A percentile compares a stretch with the other conserved stretches of the same genome.
Evolutionary conservation across 108 stramenopile genomes (phyloP).

Genomic region (Mayamaea pseudoterrestris): DNA sequence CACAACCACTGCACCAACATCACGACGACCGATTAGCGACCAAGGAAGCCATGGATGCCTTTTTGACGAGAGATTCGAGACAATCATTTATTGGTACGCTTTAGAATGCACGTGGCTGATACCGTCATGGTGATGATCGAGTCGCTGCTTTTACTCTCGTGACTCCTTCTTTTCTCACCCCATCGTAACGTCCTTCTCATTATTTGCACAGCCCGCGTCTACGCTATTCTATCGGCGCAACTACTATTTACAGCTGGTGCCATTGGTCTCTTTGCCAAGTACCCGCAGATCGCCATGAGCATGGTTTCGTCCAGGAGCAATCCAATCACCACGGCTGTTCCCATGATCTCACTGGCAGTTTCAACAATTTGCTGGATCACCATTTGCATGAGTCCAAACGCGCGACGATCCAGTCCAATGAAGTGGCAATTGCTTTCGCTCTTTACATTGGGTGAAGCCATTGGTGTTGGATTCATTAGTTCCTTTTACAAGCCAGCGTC

Average conservation of each 20-base stretch:
- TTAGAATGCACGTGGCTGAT: neutral
- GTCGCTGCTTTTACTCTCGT: neutral
- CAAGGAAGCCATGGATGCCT: conserved; percentile 44
- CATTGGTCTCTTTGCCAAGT: conserved; percentile 42
- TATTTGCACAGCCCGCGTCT: conserved; percentile 40
- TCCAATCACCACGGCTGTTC: conserved; percentile 5
- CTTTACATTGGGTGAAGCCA: conserved; percentile 73
- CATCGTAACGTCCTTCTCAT: conserved; percentile 2
- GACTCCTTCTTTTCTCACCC: neutral
- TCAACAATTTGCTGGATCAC: conserved; percentile 41
- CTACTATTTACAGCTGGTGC: conserved; percentile 51
- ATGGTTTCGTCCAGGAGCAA: conserved; percentile 26
- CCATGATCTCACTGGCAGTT: conserved; percentile 17
- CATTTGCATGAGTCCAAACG: conserved; percentile 26
- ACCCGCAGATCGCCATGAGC: conserved; percentile 24
- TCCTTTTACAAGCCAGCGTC: conserved; percentile 50
- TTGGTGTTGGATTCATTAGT: conserved; percentile 58
- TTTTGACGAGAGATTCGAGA: conserved; percentile 55
- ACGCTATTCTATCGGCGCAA: conserved; percentile 62
- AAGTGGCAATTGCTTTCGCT: conserved; percentile 59
- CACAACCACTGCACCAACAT: too few species aligned
- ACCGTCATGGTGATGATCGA: neutral
- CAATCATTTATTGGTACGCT: conserved; percentile 56
- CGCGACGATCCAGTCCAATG: conserved; percentile 44
- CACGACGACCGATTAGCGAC: conserved; percentile 10